Conservation (phyloP, 2,329 filamentous ascomycete genomes). For the Penicillium expansum region DNA sequence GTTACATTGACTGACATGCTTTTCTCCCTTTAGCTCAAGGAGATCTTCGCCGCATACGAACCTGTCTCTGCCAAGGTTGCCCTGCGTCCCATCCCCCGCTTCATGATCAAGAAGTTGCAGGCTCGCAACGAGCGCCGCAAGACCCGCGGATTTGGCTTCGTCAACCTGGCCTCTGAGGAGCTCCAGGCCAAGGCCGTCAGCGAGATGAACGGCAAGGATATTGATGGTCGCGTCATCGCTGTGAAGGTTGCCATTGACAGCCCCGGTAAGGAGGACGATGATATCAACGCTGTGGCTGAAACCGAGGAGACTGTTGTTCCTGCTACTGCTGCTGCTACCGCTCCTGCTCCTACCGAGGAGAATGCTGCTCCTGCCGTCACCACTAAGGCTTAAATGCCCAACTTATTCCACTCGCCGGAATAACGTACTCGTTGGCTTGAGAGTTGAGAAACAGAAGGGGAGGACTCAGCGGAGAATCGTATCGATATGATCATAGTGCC, state of each 20-base stretch:
- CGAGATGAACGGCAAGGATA: conserved; percentile 99
- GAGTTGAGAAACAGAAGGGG: conserved; percentile 13
- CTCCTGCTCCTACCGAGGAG: conserved; percentile 32
- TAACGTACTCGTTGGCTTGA: conserved; percentile 14
- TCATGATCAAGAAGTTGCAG: conserved; percentile 99
- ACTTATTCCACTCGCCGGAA: conserved; percentile 20
- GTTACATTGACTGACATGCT: conserved; percentile 25
- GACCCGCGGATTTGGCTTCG: conserved; percentile 98
- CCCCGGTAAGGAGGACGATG: conserved; percentile 95
- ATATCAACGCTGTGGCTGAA: conserved; percentile 51
- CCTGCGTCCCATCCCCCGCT: conserved; percentile 94
- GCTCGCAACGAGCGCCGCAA: conserved; percentile 97
- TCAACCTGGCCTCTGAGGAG: conserved; percentile 92
- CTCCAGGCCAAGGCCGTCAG: conserved; percentile 92
- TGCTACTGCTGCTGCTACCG: conserved; percentile 35
- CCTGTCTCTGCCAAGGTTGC: conserved; percentile 97
- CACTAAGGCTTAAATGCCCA: conserved; percentile 30
- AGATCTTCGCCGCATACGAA: conserved; percentile 90
- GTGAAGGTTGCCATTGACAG: conserved; percentile 99
- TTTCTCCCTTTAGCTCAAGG: conserved; percentile 70
- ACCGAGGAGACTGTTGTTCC: conserved; percentile 43
- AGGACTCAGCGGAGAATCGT: conserved; percentile 6
- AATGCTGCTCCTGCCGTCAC: conserved; percentile 25
- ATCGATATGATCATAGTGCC: conserved; percentile 30
- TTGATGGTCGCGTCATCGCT: conserved; percentile 97